Base-by-base conservation (phyloP, 1,284 basidiomycete species). In the Pascua guehoae region DNA sequence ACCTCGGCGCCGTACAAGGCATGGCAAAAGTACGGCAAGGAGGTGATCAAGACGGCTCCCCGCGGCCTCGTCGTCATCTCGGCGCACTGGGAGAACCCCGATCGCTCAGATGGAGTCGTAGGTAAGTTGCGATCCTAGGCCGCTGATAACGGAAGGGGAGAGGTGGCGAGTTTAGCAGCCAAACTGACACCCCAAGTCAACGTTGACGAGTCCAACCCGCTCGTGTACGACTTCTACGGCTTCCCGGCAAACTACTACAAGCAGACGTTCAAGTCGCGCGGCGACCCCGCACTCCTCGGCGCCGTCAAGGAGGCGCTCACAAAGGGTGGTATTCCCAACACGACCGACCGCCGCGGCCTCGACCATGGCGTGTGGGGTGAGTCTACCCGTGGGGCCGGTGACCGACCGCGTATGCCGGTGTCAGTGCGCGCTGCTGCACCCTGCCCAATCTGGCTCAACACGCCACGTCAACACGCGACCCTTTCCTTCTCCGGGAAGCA, bases 191-290 rank as follows among this genome's bases (percentile, higher is more conserved):
- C 24, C 7, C 11, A 49, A 73, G 74, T 79, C 47, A 77, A 77
- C 57, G 68, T 66, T 37, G 71, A 76, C 49, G 18, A 49, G 3
- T 60, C 67, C 14, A 76, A 76, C 47, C 77, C 78, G 0, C 66
- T 80, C 38, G 66, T 79, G 41, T 80, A 79, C 66, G 79, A 81
- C 64, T 81, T 79, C 56, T 78, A 78, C 64, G 65, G 65, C 52
- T 81, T 81, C 62, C 78, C 78, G 1, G 52, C 64, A 41, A 55
- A 73, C n/a, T 74, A 72, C 62, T 81, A 80, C 66, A 55, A 74
- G 54, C 69, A 76, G 53, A 74, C 58, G 36, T 77, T 81, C 57
- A 42, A 53, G 11, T 69, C 68, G 4, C 55, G 53, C 0, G 64
- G 63, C 11, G 65, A 71, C 43, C 60, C 70, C 0, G 38, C 56